Evolutionary conservation across 148 eudicot genomes (phyloP), one percentile per base, ranked within the genome.

Genomic region (Polygonum maritimum): DNA sequence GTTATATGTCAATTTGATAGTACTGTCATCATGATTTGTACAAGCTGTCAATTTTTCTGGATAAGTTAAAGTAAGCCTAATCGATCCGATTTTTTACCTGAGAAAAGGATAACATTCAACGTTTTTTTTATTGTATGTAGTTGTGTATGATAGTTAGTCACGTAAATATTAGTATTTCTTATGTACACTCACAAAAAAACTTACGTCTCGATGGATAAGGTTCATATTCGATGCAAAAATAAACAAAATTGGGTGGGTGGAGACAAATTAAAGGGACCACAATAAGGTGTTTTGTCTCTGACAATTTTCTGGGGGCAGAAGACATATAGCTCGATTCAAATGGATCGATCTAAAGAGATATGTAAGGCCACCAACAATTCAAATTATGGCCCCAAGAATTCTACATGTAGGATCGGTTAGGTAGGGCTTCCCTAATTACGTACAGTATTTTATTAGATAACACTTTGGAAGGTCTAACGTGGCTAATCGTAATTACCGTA

Each of bases 341-440:
- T 26, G 26, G 15, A 48, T 52, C 7, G 19, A 7, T 21, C 67
- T 2, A 1, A 35, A 67, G 4, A 67, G 16, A 18, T 67, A 35
- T 67, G 19, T 21, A 36, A 67, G 36, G 6, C 71, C 71, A 67
- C 71, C 71, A 67, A 67, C 41, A 35, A 41, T 67, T 67, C 71
- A 67, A 67, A 55, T 15, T 65, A 2, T 60, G 35, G 69, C 69
- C 69, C 55, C 65, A 58, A 58, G 8, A 22, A 58, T 51, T 51
- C 55, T 54, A 18, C 22, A n/a, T 54, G 22, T 54, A 54, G 26
- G 22, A 19, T n/a, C 19, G 22, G 19, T 54, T 54, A 54, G 60
- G 60, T n/a, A 22, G 58, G 60, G 7, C 19, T 54, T 54, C 22
- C 60, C 22, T 54, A 54, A 12, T n/a, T n/a, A n/a, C n/a, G n/a